Base-by-base conservation (phyloP, 805 yeast species). In the Suhomyces sp. region DNA sequence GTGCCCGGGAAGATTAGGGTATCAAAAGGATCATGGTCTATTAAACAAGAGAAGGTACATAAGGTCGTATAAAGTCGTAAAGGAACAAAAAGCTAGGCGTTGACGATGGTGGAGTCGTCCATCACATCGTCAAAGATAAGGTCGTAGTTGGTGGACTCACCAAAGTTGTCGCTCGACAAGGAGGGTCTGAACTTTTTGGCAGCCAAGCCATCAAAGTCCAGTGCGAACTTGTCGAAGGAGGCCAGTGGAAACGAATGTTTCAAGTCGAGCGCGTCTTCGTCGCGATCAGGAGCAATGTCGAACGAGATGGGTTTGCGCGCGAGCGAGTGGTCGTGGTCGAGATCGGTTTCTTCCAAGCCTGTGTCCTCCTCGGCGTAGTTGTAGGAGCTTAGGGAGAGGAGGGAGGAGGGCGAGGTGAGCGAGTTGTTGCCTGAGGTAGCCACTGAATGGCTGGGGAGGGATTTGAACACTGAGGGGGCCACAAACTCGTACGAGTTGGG, bases 381-480 rank as follows among this genome's bases (percentile, higher is more conserved):
- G 51, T 60, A 63, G 17, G 72, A 64, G 48, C 65, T 67, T 50
- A 72, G 64, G 48, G 73, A 68, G 45, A 72, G 63, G 22, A 73
- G 64, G 45, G 74, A 69, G 33, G 70, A 64, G 13, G 77, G 76
- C 31, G 73, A 67, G 1, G 76, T 68, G 52, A 69, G 58, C 40
- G 70, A 63, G 44, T 57, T 54, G 47, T 26, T 52, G 26, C 49
- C 54, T 8, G 54, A 47, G 31, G 45, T 47, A 10, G 44, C 48
- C 24, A 40, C 22, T 13, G 49, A 41, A 6, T 27, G 38, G 35
- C 44, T 41, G 51, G 31, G 23, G 49, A 49, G 49, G 17, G 45
- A 41, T 15, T 52, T 55, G 48, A 52, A 49, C 47, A 54, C 46
- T 9, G 55, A 53, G 17, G 62, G 60, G 7, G 62, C 49, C 17